Evolutionary conservation across 192 early-diverging fungal genomes (phyloP).

Genomic region (Backusella liffmaniae): DNA sequence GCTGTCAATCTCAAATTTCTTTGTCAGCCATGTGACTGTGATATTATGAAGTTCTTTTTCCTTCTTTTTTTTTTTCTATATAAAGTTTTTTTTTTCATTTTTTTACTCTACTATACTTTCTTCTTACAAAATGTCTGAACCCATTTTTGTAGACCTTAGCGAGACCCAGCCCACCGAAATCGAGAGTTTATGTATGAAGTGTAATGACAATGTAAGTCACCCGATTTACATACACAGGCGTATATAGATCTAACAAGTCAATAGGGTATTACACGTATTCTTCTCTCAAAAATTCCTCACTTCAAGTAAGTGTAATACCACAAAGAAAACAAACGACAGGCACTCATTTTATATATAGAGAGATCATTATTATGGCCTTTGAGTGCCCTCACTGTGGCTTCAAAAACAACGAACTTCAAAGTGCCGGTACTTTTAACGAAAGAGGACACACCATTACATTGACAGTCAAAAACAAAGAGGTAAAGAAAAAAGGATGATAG

Average conservation of each 20-base stretch:
- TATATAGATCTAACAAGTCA: not conserved
- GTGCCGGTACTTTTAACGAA: constrained; percentile 79
- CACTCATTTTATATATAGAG: constrained; percentile 10
- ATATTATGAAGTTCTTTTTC: not conserved
- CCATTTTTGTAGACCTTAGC: constrained; percentile 70
- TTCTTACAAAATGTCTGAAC: constrained; percentile 23
- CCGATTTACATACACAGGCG: not conserved
- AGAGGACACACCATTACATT: constrained; percentile 73
- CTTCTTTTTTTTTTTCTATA: not conserved
- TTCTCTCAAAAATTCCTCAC: constrained; percentile 91
- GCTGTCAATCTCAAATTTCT: not conserved
- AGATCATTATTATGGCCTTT: constrained; percentile 77
- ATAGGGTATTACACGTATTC: constrained; percentile 79
- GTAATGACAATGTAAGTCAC: constrained; percentile 68
- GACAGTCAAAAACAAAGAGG: constrained; percentile 57
- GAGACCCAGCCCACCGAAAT: constrained; percentile 76
- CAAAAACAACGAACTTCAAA: constrained; percentile 88
- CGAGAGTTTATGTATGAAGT: constrained; percentile 90
- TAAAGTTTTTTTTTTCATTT: not conserved
- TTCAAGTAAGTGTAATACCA: constrained; percentile 69
- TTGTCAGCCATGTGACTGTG: not conserved
- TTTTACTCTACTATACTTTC: not conserved
- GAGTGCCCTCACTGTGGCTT: constrained; percentile 88
- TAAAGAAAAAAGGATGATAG: not conserved
- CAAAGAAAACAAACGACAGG: constrained; percentile 15